These are phyloP conservation scores for Termitomyces sp. DNA, from an alignment of 768 basidiomycete genomes.

Conservation along the genomic window DNA sequence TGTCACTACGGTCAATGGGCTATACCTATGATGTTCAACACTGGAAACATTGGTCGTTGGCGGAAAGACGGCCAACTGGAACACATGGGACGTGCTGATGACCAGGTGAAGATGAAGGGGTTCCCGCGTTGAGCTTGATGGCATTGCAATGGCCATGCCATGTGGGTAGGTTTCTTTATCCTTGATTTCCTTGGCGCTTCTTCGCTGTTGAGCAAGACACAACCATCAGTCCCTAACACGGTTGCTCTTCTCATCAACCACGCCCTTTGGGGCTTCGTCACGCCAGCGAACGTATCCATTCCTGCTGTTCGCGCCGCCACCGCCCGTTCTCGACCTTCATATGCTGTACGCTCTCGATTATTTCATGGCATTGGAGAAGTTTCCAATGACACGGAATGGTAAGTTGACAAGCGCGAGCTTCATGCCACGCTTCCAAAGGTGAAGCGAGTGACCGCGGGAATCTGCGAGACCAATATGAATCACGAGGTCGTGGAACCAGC, in stretches of 20 bases:
- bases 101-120: constrained; percentile 63
- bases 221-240: constrained; percentile 9
- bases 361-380: constrained; percentile 35
- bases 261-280: constrained; percentile 16
- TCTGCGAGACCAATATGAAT: background rate
- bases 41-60: constrained; percentile 57
- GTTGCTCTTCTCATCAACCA: constrained; percentile 16
- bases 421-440: constrained; percentile 1
- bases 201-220: background rate
- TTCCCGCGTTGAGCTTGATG: constrained; percentile 63
- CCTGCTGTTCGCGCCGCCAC: constrained; percentile 14
- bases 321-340: constrained; percentile 43
- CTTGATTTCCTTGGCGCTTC: background rate
- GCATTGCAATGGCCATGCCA: constrained; percentile 55
- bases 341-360: constrained; percentile 50
- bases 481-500: background rate
- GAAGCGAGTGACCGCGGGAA: background rate
- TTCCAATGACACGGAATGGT: constrained; percentile 53
- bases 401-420: constrained; percentile 43
- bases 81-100: constrained; percentile 54
- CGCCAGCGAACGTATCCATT: constrained; percentile 11
- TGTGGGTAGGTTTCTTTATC: constrained; percentile 27
- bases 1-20: constrained; percentile 16
- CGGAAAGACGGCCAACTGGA: constrained; percentile 46
- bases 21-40: constrained; percentile 53